Evolutionary conservation across 768 basidiomycete species (phyloP), one percentile per base, ranked within the genome.

Genomic region (Leccinum longicurvipes): DNA sequence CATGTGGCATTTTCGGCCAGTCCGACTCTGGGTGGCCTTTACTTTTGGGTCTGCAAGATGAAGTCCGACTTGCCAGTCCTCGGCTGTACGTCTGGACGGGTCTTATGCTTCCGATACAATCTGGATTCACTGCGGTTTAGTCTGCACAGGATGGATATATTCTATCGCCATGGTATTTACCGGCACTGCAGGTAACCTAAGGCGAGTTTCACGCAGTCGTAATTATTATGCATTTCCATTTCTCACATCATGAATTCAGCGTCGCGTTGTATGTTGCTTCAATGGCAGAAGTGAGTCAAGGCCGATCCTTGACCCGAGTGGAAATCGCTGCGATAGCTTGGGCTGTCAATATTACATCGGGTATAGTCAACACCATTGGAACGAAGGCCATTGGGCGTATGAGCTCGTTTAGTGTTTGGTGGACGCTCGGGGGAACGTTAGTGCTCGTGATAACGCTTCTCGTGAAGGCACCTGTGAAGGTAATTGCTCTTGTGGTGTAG

Each of bases 21-120:
- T 53, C 81, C 81, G 1, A 80, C 81, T 3, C 77, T 83, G 74
- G 82, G 82, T 23, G 82, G 81, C 6, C 68, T 83, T 48, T 84
- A 84, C 65, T 84, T 83, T 63, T 83, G 82, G 82, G 82, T 82
- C 11, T 83, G 81, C 69, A 79, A 76, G 62, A 80, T 83, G 80
- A 82, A 82, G 60, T 80, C 81, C 0, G 74, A 81, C 47, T 57
- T 71, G 14, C 82, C 81, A 2, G 68, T 81, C 17, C 72, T 83
- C 5, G 82, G 82, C 19, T 84, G 79, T 80, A 63, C 67, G 78
- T 66, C 19, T 15, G 12, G 24, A 36, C 21, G 7, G 17, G 45
- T 41, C 49, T 31, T 21, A 29, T 57, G 11, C n/a, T 31, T 5
- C 39, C 14, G 10, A 27, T 23, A 53, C n/a, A n/a, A n/a, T 21